phyloP scores from a whole-genome alignment of 805 yeast species.

The Lachancea sp. region DNA sequence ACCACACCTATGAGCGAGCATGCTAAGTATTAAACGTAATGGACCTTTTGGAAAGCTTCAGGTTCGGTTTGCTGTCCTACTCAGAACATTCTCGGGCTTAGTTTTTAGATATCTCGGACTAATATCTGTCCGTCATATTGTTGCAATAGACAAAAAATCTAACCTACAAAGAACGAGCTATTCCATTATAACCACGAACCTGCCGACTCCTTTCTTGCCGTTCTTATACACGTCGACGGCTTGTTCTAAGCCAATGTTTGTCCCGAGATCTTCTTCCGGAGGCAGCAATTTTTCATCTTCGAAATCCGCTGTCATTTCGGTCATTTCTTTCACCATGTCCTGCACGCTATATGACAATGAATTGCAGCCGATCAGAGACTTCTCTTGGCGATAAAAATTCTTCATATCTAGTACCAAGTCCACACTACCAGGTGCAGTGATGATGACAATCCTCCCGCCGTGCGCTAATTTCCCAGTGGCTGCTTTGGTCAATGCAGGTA shows the following conservation, averaged over 20 bases:
- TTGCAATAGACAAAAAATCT: no score
- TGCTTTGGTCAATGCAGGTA: slow-evolving; percentile 6
- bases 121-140: no score
- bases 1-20: no score
- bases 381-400: slow-evolving; percentile 8
- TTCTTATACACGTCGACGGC: slow-evolving; percentile 2
- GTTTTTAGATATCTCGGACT: no score
- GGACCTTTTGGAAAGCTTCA: no score
- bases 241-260: not conserved
- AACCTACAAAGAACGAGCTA: no score
- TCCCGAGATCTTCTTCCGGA: not conserved
- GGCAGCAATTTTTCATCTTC: slow-evolving; percentile 3
- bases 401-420: slow-evolving; percentile 4
- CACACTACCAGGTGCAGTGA: slow-evolving; percentile 3
- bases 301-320: slow-evolving; percentile 1
- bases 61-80: no score
- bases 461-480: slow-evolving; percentile 5
- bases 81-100: no score
- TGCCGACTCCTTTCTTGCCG: not conserved
- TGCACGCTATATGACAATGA: slow-evolving; percentile 5
- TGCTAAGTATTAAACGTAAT: not conserved
- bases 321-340: slow-evolving; percentile 3
- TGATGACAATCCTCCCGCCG: slow-evolving; percentile 8
- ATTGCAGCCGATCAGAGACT: slow-evolving; percentile 8
- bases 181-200: slow-evolving; percentile 1